Base-by-base conservation (phyloP, 129 eudicot genomes). In the Rutidosis leptorrhynchoides region DNA sequence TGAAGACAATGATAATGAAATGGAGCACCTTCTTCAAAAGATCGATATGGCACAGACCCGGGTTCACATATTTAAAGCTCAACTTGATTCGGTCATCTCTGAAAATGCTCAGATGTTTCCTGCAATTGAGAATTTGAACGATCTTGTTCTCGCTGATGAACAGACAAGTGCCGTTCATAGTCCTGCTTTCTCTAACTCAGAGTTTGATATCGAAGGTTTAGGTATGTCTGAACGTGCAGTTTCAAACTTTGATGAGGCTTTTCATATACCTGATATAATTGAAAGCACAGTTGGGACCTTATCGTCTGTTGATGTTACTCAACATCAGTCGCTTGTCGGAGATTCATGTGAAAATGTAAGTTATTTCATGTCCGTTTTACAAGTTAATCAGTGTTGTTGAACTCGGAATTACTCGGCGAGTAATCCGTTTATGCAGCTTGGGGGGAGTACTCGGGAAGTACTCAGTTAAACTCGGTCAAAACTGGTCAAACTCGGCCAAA, bases 241-340 rank as follows among this genome's bases (percentile, higher is more conserved):
- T 68, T 83, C 90, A 28, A 82, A 84, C 81, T 84, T 70, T 66
- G 91, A 84, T 61, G 92, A 85, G 65, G 81, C 75, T 71, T 70
- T 83, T 32, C 76, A 72, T 29, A 82, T 93, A 76, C 98, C 98
- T 30, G 98, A 93, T 71, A 84, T 93, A 51, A 93, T 86, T 54
- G 98, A 93, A 77, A 93, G 98, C 73, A 93, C 96, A 7, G 86
- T 84, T 22, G 96, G 92, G 42, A 55, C 82, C 6, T 59, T 86
- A 53, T 80, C 95, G 6, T 81, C 92, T 64, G 65, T 78, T 64
- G 95, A 88, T 73, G 96, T 88, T 60, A 84, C 95, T 2, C 85
- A 80, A 57, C 85, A 82, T 63, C 87, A 80, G 42, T 60, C 92
- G 37, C 87, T 78, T 12, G 78, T 77, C 4, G 88, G 80, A 62